Percentiles rank a stretch among this genome's conserved stretches.
Conservation (phyloP, 2,329 filamentous ascomycete species). For the Fusarium decemcellulare region DNA sequence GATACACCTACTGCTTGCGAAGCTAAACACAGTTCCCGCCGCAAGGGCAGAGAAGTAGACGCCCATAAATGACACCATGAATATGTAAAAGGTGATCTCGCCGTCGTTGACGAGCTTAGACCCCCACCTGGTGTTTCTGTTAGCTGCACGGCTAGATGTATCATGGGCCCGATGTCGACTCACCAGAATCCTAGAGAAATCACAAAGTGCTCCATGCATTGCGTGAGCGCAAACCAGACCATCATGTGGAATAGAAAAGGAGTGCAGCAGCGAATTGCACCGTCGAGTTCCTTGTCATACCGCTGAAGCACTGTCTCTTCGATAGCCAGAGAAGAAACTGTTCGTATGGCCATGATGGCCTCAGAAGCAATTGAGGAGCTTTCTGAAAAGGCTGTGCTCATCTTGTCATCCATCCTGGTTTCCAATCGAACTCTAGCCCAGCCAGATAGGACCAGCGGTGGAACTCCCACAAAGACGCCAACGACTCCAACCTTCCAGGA, state of each 20-base stretch:
- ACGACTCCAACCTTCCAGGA: slow-evolving; percentile 65
- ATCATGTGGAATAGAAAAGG: slow-evolving; percentile 49
- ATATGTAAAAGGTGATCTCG: slow-evolving; percentile 66
- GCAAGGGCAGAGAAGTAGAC: slow-evolving; percentile 60
- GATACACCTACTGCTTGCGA: slow-evolving; percentile 56
- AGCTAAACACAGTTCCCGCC: slow-evolving; percentile 55
- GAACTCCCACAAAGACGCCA: slow-evolving; percentile 57
- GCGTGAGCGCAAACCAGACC: slow-evolving; percentile 52
- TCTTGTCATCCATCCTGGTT: slow-evolving; percentile 32
- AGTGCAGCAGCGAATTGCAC: slow-evolving; percentile 40
- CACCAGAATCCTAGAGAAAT: slow-evolving; percentile 57
- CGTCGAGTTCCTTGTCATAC: slow-evolving; percentile 49
- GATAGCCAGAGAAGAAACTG: slow-evolving; percentile 57
- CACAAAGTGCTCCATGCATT: slow-evolving; percentile 52
- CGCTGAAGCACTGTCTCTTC: slow-evolving; percentile 48
- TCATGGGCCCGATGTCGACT: background rate
- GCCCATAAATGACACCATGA: slow-evolving; percentile 64
- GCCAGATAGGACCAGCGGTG: slow-evolving; percentile 51
- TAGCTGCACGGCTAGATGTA: too few species aligned
- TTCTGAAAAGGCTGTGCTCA: slow-evolving; percentile 51
- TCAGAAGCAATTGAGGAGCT: slow-evolving; percentile 59
- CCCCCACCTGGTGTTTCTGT: slow-evolving; percentile 44
- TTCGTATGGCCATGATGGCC: slow-evolving; percentile 54
- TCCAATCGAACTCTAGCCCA: slow-evolving; percentile 55
- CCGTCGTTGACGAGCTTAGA: slow-evolving; percentile 52